Evolutionary conservation across 331 rosid species (phyloP).

Genomic region (Rosa hybrid): DNA sequence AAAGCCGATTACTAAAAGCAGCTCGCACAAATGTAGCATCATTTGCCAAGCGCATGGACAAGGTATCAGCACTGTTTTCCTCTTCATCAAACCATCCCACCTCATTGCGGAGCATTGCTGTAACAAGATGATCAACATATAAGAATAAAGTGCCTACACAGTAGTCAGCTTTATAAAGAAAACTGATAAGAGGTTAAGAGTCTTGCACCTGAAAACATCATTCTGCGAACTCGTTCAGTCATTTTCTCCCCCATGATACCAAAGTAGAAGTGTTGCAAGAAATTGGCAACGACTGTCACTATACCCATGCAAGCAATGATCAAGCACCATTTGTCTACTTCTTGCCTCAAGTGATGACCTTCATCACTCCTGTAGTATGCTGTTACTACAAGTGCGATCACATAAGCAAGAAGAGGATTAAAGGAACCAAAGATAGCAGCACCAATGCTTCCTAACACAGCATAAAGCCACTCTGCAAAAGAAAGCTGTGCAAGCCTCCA

Average conservation of each 20-base stretch:
- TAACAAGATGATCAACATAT: slow-evolving; percentile 35
- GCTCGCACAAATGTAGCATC: slow-evolving; percentile 99
- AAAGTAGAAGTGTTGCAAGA: slow-evolving; percentile 97
- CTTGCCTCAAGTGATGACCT: slow-evolving; percentile 40
- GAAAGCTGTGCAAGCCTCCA: slow-evolving; percentile 98
- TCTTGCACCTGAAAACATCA: slow-evolving; percentile 97
- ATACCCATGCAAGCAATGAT: slow-evolving; percentile 97
- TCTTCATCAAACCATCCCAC: slow-evolving; percentile 98
- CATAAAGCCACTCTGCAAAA: slow-evolving; percentile 99
- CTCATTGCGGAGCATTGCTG: slow-evolving; percentile 99
- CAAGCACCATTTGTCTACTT: slow-evolving; percentile 93
- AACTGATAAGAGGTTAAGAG: slow-evolving; percentile 6
- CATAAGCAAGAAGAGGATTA: slow-evolving; percentile 98
- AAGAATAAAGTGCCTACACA: slow-evolving; percentile 11
- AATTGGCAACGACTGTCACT: slow-evolving; percentile 95
- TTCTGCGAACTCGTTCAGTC: slow-evolving; percentile 99
- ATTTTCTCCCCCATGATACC: slow-evolving; percentile 99
- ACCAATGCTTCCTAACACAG: slow-evolving; percentile 93
- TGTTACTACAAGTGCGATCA: slow-evolving; percentile 83
- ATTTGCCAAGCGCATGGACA: slow-evolving; percentile 98
- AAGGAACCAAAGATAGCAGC: slow-evolving; percentile 99
- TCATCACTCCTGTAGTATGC: slow-evolving; percentile 56
- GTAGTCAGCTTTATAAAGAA: background rate
- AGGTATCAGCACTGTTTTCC: slow-evolving; percentile 95
- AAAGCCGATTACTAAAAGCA: slow-evolving; percentile 96